Base-by-base conservation (phyloP, 2,329 filamentous ascomycete genomes). In the Sphaerostilbella broomeana region DNA sequence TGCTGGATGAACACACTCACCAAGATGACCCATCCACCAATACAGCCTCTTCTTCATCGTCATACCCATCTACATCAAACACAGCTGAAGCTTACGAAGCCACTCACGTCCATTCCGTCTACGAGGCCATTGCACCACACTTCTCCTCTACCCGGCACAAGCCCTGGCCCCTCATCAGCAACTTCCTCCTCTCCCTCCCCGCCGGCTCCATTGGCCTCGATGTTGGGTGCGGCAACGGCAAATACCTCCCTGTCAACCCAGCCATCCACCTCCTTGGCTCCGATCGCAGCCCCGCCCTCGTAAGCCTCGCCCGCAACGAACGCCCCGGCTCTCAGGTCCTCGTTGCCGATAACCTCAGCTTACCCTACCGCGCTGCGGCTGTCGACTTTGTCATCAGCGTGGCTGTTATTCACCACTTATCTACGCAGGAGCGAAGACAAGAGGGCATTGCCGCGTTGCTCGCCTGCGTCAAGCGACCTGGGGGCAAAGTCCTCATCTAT, bases 221-320 rank as follows among this genome's bases (percentile, higher is more conserved):
- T 62, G 73, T 97, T 41, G 92, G 92, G 45, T 97, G 92, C 64
- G 92, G 92, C 44, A 98, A 98, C 65, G 92, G 92, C 51, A 97
- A 97, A 70, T 95, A 97, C 60, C 69, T 97, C 45, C 69, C 75
- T 44, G 84, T 94, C 42, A 94, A 94, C 63, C 73, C 71, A 16
- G 64, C 77, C 51, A 65, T 95, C 34, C 88, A 85, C 65, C 82
- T 95, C 38, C 60, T 97, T 43, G 90, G 80, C 42, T 90, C 84
- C 40, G 92, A 97, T 67, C 77, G 87, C 68, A 94, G 78, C 52
- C 70, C 68, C 17, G 65, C 70, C 41, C 70, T 79, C 22, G 67
- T 72, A 34, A 58, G 61, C 24, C 68, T 79, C 38, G 73, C 76
- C 38, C 58, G 64, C 33, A 42, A 50, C 35, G 47, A 46, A 29